Evolutionary conservation across 371 early-diverging fungal species (phyloP).

Genomic region (Funneliformis caledonium): DNA sequence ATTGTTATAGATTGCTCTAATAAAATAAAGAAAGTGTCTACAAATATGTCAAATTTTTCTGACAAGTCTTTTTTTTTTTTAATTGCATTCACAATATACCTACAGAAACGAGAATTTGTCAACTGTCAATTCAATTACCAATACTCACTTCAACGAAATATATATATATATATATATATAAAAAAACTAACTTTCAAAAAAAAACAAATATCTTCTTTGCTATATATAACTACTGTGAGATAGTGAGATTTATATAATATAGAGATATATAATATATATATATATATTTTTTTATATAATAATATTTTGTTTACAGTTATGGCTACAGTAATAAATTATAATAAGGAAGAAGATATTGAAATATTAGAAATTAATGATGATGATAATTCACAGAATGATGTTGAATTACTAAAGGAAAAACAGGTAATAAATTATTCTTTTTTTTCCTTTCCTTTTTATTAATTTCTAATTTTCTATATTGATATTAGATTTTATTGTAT

Average conservation of each 20-base stretch:
- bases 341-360: not conserved
- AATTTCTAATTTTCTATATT: not conserved
- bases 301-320: not conserved
- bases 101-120: not conserved
- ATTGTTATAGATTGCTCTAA: not conserved
- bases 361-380: not conserved
- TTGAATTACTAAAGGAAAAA: not conserved
- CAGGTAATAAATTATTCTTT: not conserved
- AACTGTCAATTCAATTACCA: not conserved
- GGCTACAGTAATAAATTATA: not conserved
- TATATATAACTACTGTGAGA: not conserved
- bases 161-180: not conserved
- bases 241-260: no score
- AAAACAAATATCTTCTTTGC: not conserved
- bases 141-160: not conserved
- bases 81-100: not conserved
- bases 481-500: not conserved
- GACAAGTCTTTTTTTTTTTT: slow-evolving; percentile 1
- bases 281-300: no score
- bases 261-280: no score
- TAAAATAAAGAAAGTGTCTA: not conserved
- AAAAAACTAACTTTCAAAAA: not conserved
- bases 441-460: no score
- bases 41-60: not conserved
- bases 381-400: not conserved